A percentile compares a stretch with the other conserved stretches of the same genome.
Evolutionary conservation across 441 rosid species (phyloP).

Genomic region (Manihot esculenta): DNA sequence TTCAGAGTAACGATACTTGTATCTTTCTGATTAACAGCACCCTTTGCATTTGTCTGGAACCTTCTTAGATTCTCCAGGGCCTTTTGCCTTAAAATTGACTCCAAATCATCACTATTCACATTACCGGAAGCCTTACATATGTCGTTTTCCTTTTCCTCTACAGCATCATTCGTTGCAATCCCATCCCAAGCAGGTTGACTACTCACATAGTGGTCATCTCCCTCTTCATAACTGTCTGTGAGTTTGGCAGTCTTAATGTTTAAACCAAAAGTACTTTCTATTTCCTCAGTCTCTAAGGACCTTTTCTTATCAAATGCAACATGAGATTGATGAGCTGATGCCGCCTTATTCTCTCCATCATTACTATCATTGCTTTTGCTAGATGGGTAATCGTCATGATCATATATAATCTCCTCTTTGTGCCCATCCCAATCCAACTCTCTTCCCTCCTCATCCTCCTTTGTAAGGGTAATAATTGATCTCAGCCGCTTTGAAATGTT

Average conservation of each 20-base stretch:
- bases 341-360: slow-evolving; percentile 37
- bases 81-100: slow-evolving; percentile 61
- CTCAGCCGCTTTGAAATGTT: slow-evolving; percentile 46
- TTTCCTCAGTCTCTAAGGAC: slow-evolving; percentile 32
- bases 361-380: slow-evolving; percentile 50
- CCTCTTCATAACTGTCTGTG: slow-evolving; percentile 21
- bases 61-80: slow-evolving; percentile 75
- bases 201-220: slow-evolving; percentile 16
- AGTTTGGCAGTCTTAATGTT: slow-evolving; percentile 18
- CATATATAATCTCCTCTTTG: slow-evolving; percentile 50
- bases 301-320: slow-evolving; percentile 24
- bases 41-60: slow-evolving; percentile 36
- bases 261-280: slow-evolving; percentile 32
- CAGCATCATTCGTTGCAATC: slow-evolving; percentile 19
- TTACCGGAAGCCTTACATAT: slow-evolving; percentile 27
- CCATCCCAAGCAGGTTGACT: slow-evolving; percentile 30
- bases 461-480: slow-evolving; percentile 52
- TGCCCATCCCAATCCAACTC: slow-evolving; percentile 35
- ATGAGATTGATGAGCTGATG: slow-evolving; percentile 21
- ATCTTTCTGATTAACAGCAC: slow-evolving; percentile 28
- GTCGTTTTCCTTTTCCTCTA: slow-evolving; percentile 25
- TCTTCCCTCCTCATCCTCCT: slow-evolving; percentile 32
- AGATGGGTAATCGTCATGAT: slow-evolving; percentile 56
- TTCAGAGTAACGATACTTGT: slow-evolving; percentile 21
- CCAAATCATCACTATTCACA: slow-evolving; percentile 45